A percentile compares a stretch with the other conserved stretches of the same genome.
phyloP scores from a whole-genome alignment of 2,329 filamentous ascomycete species.

The Mycosphaerella sp. region DNA sequence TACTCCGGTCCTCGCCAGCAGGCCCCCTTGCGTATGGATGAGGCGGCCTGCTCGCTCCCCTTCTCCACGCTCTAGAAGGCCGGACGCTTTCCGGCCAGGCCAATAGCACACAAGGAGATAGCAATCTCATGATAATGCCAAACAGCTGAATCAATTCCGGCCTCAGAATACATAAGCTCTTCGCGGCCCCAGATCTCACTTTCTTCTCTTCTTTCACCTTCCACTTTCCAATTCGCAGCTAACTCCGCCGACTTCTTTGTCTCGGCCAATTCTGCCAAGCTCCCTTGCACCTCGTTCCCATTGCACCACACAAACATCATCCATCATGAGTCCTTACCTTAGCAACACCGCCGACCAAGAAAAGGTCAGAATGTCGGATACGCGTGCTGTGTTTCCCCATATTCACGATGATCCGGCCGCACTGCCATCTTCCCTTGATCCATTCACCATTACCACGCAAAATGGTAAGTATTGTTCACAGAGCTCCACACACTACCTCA shows the following conservation, averaged over 20 bases:
- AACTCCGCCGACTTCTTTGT: constrained; percentile 6
- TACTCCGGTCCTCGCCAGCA: not conserved
- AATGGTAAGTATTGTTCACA: constrained; percentile 38
- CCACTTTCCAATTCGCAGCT: constrained; percentile 2
- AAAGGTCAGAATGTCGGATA: constrained; percentile 12
- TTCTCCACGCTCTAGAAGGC: constrained; percentile 9
- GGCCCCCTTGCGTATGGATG: constrained; percentile 3
- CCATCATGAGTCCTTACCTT: constrained; percentile 21
- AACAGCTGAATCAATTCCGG: constrained; percentile 16
- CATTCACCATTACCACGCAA: constrained; percentile 70
- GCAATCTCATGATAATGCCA: constrained; percentile 10
- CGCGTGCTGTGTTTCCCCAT: constrained; percentile 23
- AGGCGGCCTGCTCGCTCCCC: constrained; percentile 8
- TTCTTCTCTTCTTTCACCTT: constrained; percentile 17
- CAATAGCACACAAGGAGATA: constrained; percentile 13
- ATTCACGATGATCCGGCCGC: constrained; percentile 26
- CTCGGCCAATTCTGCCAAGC: constrained; percentile 1
- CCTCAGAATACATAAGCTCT: constrained; percentile 20
- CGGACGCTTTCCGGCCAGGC: constrained; percentile 25
- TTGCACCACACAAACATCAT: not conserved
- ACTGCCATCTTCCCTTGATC: constrained; percentile 27
- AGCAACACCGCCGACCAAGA: constrained; percentile 11
- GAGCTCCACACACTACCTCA: not conserved
- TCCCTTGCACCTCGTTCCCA: constrained; percentile 10
- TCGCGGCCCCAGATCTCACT: constrained; percentile 12